Base-by-base conservation (phyloP, 2,329 filamentous ascomycete species). In the Pestalotiopsis sp. region DNA sequence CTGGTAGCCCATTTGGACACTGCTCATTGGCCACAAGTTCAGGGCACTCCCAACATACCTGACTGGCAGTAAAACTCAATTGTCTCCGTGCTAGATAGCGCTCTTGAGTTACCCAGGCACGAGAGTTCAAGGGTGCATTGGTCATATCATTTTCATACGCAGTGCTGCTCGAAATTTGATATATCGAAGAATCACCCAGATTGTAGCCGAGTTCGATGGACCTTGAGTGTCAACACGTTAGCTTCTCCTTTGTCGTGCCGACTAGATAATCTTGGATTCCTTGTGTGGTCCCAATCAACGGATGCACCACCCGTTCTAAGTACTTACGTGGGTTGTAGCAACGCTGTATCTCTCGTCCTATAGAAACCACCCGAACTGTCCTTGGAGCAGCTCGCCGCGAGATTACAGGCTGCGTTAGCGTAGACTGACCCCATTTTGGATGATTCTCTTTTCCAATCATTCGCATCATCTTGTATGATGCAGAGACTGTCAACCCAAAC, bases 401-500 rank as follows among this genome's bases (percentile, higher is more conserved):
- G 20, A 14, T 58, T 58, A n/a, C 56, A 58, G 9, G 20, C 20
- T 3, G 68, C 59, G 58, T 69, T 57, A n/a, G 31, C 27, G 17
- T 69, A 69, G 23, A 69, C 39, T 4, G 38, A 31, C 9, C 56
- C 64, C 68, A 66, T 69, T 25, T 31, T 27, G 5, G 56, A 4
- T 3, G 68, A 31, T 41, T 69, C 27, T 4, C 45, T 13, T 11
- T 17, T 45, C 66, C 66, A 68, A 36, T 70, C 68, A 1, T 64
- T 45, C 1, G 3, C 9, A 12, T 31, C 58, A 41, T 70, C 45
- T 20, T 70, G 68, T 7, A 68, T 62, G 12, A 70, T 66, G 57
- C 68, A 70, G 3, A 70, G 41, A 12, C 66, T 66, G 58, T 70
- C 68, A 12, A 70, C 66, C 66, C 68, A 70, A 1, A 68, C 56